These are phyloP conservation scores for Penicillium sp. DNA, from an alignment of 2,329 filamentous ascomycete genomes.

Conservation along the genomic window DNA sequence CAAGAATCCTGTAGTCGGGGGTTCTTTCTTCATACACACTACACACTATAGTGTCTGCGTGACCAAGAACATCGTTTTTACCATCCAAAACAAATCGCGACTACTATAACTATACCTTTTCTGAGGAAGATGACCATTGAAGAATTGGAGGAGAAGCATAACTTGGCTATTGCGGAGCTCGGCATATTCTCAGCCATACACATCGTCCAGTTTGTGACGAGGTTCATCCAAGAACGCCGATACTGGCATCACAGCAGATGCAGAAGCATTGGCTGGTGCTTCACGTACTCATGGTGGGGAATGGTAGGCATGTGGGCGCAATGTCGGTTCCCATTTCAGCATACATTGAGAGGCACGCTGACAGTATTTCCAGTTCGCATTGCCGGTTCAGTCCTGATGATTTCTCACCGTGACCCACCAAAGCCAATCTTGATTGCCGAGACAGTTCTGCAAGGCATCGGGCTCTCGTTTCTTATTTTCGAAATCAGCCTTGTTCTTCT, in stretches of 20 bases:
- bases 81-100: neutral
- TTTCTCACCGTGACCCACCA: conserved; percentile 24
- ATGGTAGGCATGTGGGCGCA: conserved; percentile 33
- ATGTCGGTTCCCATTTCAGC: conserved; percentile 14
- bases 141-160: conserved; percentile 13
- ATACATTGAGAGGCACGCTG: neutral
- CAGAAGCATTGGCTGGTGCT: conserved; percentile 23
- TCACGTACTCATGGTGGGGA: conserved; percentile 34
- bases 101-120: too few species aligned
- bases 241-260: conserved; percentile 35
- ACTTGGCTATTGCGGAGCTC: conserved; percentile 33
- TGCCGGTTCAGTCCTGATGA: conserved; percentile 29
- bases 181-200: conserved; percentile 31
- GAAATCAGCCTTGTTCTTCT: conserved; percentile 35
- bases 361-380: conserved; percentile 30
- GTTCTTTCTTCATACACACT: neutral
- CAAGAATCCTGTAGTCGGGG: neutral
- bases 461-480: conserved; percentile 36
- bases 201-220: conserved; percentile 25
- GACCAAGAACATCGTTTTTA: neutral
- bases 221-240: conserved; percentile 32
- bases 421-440: conserved; percentile 29
- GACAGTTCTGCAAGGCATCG: conserved; percentile 30
- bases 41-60: neutral
- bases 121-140: neutral